Evolutionary conservation across 306 rosid species (phyloP).

Genomic region (Gillenia trifoliata): DNA sequence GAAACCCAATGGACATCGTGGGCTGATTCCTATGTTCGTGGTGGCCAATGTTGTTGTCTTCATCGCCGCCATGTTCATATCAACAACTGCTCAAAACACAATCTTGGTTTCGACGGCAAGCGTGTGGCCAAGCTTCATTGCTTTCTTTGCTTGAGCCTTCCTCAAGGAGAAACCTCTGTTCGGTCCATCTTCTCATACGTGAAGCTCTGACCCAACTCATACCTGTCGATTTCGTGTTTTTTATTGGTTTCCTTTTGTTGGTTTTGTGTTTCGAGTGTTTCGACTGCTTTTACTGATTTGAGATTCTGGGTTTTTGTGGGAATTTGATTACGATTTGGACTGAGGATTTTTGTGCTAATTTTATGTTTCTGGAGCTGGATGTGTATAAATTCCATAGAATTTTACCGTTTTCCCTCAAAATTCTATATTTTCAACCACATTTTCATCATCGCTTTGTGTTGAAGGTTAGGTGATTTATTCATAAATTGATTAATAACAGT

Average conservation of each 20-base stretch:
- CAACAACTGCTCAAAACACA: slow-evolving; percentile 36
- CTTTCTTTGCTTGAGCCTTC: slow-evolving; percentile 42
- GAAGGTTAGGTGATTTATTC: not conserved
- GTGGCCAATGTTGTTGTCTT: slow-evolving; percentile 40
- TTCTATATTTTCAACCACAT: not conserved
- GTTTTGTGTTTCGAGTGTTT: not conserved
- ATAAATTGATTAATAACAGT: too few species aligned
- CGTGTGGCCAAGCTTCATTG: slow-evolving; percentile 40
- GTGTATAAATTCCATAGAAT: not conserved
- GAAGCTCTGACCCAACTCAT: not conserved
- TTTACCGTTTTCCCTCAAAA: not conserved
- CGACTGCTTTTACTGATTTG: not conserved
- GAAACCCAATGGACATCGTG: slow-evolving; percentile 46
- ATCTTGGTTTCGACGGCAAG: slow-evolving; percentile 16
- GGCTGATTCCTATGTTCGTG: slow-evolving; percentile 47
- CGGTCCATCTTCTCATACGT: slow-evolving; percentile 46
- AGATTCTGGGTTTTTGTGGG: not conserved
- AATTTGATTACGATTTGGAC: not conserved
- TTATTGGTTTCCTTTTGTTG: not conserved
- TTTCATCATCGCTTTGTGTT: too few species aligned
- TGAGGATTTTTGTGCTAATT: not conserved
- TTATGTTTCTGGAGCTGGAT: not conserved
- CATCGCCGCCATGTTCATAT: slow-evolving; percentile 34
- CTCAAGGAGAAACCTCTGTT: slow-evolving; percentile 44
- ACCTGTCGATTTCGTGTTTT: not conserved